These are phyloP conservation scores for Hygrophorus pudorinus DNA, from an alignment of 768 basidiomycete genomes.

Conservation along the genomic window DNA sequence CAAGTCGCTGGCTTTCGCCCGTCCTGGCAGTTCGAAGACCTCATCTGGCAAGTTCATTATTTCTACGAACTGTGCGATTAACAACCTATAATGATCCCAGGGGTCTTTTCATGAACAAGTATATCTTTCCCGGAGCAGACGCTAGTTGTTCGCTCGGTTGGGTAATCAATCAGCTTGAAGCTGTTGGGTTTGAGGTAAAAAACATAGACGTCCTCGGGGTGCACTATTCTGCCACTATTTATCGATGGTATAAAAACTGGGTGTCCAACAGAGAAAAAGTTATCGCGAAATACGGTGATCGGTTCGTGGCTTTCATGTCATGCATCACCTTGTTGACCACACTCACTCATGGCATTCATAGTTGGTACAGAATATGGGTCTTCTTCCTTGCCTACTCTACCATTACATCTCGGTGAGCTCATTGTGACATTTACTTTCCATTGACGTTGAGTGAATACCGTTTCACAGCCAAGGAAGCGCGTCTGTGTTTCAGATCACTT, in stretches of 20 bases:
- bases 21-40: constrained; percentile 97
- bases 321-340: neutral
- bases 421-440: neutral
- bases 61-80: neutral
- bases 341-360: neutral
- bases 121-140: constrained; percentile 97
- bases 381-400: constrained; percentile 93
- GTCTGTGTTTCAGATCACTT: constrained; percentile 93
- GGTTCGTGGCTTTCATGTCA: constrained; percentile 13
- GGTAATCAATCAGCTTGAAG: constrained; percentile 81
- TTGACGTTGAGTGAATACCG: constrained; percentile 1
- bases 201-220: constrained; percentile 95
- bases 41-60: constrained; percentile 60
- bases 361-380: constrained; percentile 90
- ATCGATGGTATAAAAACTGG: constrained; percentile 98
- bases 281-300: constrained; percentile 80
- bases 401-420: constrained; percentile 64
- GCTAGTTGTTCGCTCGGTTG: constrained; percentile 93
- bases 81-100: constrained; percentile 20
- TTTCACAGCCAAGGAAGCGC: constrained; percentile 67
- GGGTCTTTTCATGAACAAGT: constrained; percentile 98
- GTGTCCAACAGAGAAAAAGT: constrained; percentile 86
- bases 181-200: constrained; percentile 93
- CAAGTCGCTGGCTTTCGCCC: constrained; percentile 97
- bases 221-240: constrained; percentile 89